These are phyloP conservation scores for Tuber melanosporum DNA, from an alignment of 495 filamentous ascomycete genomes.

Conservation along the genomic window DNA sequence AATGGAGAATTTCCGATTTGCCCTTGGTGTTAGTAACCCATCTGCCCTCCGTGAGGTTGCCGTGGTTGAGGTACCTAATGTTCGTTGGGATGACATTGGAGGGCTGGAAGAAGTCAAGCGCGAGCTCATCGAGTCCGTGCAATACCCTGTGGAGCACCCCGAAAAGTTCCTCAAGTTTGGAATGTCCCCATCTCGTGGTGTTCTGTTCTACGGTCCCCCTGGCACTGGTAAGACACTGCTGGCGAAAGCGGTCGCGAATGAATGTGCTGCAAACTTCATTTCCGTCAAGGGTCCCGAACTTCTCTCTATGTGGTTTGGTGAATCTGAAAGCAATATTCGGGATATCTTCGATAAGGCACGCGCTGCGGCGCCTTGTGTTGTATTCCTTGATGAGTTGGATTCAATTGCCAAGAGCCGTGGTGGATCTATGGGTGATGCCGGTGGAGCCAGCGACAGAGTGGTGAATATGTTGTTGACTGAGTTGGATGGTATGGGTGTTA, in stretches of 20 bases:
- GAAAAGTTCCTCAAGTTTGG: slow-evolving; percentile 99
- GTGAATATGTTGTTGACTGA: slow-evolving; percentile 97
- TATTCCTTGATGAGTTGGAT: slow-evolving; percentile 97
- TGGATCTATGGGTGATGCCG: slow-evolving; percentile 92
- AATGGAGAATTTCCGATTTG: slow-evolving; percentile 99
- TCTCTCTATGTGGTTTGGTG: slow-evolving; percentile 99
- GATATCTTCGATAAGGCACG: slow-evolving; percentile 99
- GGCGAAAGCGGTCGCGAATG: slow-evolving; percentile 98
- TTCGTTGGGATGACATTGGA: slow-evolving; percentile 99
- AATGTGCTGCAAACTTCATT: slow-evolving; percentile 99
- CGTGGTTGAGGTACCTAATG: slow-evolving; percentile 97
- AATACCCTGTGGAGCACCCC: slow-evolving; percentile 98
- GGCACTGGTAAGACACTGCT: slow-evolving; percentile 99
- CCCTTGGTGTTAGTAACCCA: slow-evolving; percentile 94
- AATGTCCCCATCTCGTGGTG: slow-evolving; percentile 94
- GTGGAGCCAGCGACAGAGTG: slow-evolving; percentile 97
- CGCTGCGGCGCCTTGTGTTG: slow-evolving; percentile 94
- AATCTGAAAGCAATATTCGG: slow-evolving; percentile 98
- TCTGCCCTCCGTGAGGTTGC: slow-evolving; percentile 98
- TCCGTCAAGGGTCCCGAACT: slow-evolving; percentile 97
- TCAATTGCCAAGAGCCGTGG: slow-evolving; percentile 99
- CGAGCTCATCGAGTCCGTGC: slow-evolving; percentile 97
- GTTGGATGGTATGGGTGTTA: slow-evolving; percentile 56
- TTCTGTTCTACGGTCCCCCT: slow-evolving; percentile 95
- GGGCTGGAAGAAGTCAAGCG: slow-evolving; percentile 97